These are phyloP conservation scores for Ophiostoma ips DNA, from an alignment of 2,329 filamentous ascomycete genomes.

Conservation along the genomic window DNA sequence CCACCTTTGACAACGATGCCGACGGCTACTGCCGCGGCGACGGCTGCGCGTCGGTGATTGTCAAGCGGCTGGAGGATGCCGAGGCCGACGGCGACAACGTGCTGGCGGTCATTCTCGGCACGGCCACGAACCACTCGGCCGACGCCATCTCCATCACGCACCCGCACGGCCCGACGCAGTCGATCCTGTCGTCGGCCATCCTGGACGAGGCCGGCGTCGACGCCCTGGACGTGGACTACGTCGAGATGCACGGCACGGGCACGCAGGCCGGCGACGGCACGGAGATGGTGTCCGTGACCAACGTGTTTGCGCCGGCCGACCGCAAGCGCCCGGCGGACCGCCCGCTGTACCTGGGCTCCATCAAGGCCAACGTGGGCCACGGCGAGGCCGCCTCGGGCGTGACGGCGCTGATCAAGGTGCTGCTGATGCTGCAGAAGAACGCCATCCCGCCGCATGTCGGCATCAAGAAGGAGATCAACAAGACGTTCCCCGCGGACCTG, in stretches of 20 bases:
- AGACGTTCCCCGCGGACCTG: constrained; percentile 42
- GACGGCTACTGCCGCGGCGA: constrained; percentile 77
- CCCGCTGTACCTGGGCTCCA: constrained; percentile 47
- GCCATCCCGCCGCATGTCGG: constrained; percentile 52
- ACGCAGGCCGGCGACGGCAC: constrained; percentile 73
- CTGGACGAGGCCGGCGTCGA: constrained; percentile 61
- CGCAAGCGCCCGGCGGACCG: constrained; percentile 31
- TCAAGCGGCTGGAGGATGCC: constrained; percentile 72
- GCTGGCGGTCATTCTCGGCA: constrained; percentile 61
- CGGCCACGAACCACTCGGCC: constrained; percentile 69
- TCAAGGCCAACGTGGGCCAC: constrained; percentile 53
- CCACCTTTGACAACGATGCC: constrained; percentile 67
- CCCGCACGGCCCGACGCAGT: constrained; percentile 65
- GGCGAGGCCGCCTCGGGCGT: constrained; percentile 47
- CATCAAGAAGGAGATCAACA: constrained; percentile 51
- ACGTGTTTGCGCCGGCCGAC: constrained; percentile 34
- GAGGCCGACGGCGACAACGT: constrained; percentile 62
- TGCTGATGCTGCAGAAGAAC: constrained; percentile 51
- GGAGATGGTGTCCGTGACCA: constrained; percentile 66
- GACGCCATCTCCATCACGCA: constrained; percentile 74
- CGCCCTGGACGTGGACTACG: constrained; percentile 63
- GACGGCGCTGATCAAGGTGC: constrained; percentile 48
- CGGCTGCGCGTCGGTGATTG: constrained; percentile 53
- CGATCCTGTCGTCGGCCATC: constrained; percentile 54
- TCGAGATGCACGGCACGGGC: constrained; percentile 84